Base-by-base conservation (phyloP, 2,329 filamentous ascomycete species). In the Scedosporium apiospermum region DNA sequence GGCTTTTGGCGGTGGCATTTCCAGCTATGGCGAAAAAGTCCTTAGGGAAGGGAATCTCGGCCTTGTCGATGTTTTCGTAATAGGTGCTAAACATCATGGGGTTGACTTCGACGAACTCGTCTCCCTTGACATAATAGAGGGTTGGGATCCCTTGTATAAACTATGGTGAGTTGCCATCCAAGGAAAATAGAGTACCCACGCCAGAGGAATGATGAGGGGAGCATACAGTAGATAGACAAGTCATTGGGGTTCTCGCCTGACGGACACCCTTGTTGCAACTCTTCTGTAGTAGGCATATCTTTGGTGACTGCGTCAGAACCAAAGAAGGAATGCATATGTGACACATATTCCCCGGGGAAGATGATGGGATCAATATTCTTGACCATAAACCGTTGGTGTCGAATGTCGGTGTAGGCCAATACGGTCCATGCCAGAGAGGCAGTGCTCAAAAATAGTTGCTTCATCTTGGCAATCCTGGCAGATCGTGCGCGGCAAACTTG, bases 211-310 rank as follows among this genome's bases (percentile, higher is more conserved):
- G n/a, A 9, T 4, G 9, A 38, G 12, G 3, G 41, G 10, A 41
- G 60, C 70, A 60, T 63, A 71, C 75, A 80, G 71, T 80, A 80
- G 3, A 74, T 69, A 0, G 75, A 78, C 1, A 78, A 68, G 63
- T 80, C 78, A 62, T 80, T 80, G 21, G 76, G 74, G 69, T 80
- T 80, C 64, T 78, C 69, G 16, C 71, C 74, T 7, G 72, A 75
- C 9, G 77, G 75, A 71, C 78, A 80, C 7, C 78, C 78, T 3
- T 68, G 66, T 49, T 77, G 76, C 1, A 80, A 71, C 62, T 66
- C 69, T 1, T 66, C 67, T 38, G 65, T 68, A 6, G 70, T 70
- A 34, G 67, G 70, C 18, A 71, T 72, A 64, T 69, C 65, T 64
- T 68, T 65, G 1, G 70, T 75, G 23, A 72, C 65, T 41, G 66